Evolutionary conservation across 179 eudicot species (phyloP).

Genomic region (Sideroxylon spinosum): DNA sequence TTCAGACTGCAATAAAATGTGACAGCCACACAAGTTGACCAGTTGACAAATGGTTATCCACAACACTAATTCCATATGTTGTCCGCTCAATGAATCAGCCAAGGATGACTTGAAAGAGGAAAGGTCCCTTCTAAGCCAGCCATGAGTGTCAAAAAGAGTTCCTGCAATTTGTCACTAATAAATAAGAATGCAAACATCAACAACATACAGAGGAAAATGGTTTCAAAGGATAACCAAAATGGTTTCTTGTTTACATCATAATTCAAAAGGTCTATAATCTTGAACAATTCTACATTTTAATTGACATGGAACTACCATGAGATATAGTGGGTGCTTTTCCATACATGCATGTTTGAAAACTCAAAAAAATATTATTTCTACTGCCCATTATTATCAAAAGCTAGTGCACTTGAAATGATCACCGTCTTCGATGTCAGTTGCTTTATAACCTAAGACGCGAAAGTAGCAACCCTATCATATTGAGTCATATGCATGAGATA

Average conservation of each 20-base stretch:
- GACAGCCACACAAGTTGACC: not conserved
- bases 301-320: no score
- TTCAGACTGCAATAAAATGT: not conserved
- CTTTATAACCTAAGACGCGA: not conserved
- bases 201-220: not conserved
- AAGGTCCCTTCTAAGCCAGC: not conserved
- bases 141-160: not conserved
- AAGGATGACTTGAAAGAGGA: not conserved
- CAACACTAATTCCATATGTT: slow-evolving; percentile 3
- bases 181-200: not conserved
- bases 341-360: no score
- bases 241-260: not conserved
- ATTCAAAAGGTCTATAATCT: not conserved
- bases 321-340: not conserved
- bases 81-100: not conserved
- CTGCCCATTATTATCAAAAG: slow-evolving; percentile 7
- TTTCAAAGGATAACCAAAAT: not conserved
- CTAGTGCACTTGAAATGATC: not conserved
- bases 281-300: not conserved
- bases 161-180: not conserved
- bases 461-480: not conserved
- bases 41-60: not conserved
- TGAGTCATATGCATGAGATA: not conserved
- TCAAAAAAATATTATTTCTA: not conserved
- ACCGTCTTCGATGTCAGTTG: not conserved